Base-by-base conservation (phyloP, 148 eudicot genomes). In the Dysphania ambrosioides region DNA sequence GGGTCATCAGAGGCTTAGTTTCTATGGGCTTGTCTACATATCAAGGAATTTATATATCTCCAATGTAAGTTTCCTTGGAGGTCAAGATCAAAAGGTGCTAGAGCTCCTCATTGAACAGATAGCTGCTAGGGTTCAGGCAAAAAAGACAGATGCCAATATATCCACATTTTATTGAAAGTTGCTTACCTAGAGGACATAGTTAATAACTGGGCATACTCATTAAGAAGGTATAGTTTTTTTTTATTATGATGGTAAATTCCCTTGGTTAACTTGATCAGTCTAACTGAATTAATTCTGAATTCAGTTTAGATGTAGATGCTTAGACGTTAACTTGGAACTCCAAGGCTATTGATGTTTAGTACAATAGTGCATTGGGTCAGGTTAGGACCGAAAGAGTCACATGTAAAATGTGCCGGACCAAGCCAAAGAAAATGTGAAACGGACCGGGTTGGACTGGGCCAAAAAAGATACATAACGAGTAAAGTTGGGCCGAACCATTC, bases 101-200 rank as follows among this genome's bases (percentile, higher is more conserved):
- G 92, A 94, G 83, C 81, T 88, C 70, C 87, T 94, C 51, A 88
- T 87, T 59, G 76, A 71, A 75, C 81, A 82, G 78, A 86, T 94
- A 71, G 83, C 81, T 82, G 83, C 84, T 49, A 90, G 89, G 77
- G 81, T 94, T 87, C 86, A 88, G 78, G 85, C 87, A 51, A 92
- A 67, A 91, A 86, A 83, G 93, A 94, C 71, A 82, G 80, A 73
- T 78, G 56, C 76, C 88, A 82, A 23, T 94, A 86, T 81, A 60
- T 83, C 78, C 91, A 88, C 59, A 77, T 94, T 77, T 79, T 91
- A 71, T 94, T 97, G 18, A 97, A 94, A 83, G 91, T 89, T 72
- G 96, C 98, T 77, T 90, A 86, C 82, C 79, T 94, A 68, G 98
- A 91, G 66, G 98, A 94, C 76, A 80, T 90, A 85, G 96, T 94